Percentiles rank a stretch among this genome's conserved stretches.
phyloP scores from a whole-genome alignment of 139 green algal genomes.

The Ettlia oleoabundans region DNA sequence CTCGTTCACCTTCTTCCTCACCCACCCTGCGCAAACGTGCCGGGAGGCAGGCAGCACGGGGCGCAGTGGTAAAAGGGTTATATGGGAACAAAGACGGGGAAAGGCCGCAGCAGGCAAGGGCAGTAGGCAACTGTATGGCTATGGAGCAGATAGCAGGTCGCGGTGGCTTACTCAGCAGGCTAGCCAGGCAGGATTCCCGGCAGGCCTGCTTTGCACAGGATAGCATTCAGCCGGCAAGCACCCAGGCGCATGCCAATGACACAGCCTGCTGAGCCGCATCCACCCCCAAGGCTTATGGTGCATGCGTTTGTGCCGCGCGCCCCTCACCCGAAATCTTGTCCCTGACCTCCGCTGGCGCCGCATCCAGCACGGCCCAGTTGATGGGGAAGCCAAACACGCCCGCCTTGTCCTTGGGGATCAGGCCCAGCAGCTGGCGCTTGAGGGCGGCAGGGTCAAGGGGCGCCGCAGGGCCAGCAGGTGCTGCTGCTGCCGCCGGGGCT shows the following conservation, averaged over 20 bases:
- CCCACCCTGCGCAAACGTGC: conserved; percentile 62
- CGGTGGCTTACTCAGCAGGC: too few relatives aligned
- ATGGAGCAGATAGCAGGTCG: too few relatives aligned
- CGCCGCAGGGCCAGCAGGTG: not conserved
- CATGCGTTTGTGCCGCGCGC: too few relatives aligned
- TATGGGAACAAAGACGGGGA: not conserved
- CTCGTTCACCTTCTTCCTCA: conserved; percentile 80
- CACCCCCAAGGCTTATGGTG: too few relatives aligned
- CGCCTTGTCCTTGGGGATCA: conserved; percentile 76
- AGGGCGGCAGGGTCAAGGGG: conserved; percentile 23
- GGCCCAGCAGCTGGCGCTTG: conserved; percentile 71
- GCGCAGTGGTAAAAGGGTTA: not conserved
- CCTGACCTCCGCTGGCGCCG: conserved; percentile 38
- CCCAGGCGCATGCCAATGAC: too few relatives aligned
- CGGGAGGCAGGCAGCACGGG: not conserved
- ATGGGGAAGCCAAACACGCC: conserved; percentile 77
- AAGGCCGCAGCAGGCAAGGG: not conserved
- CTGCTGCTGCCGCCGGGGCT: not conserved
- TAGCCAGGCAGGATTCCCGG: too few relatives aligned
- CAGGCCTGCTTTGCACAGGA: too few relatives aligned
- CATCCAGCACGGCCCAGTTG: conserved; percentile 80
- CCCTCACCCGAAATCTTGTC: conserved; percentile 45
- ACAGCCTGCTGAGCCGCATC: too few relatives aligned
- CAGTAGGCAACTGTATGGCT: not conserved
- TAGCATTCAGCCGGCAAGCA: too few relatives aligned